Percentiles rank a stretch among this genome's conserved stretches.
phyloP scores from a whole-genome alignment of 2,329 filamentous ascomycete genomes.

The Gaeumannomyces tritici region DNA sequence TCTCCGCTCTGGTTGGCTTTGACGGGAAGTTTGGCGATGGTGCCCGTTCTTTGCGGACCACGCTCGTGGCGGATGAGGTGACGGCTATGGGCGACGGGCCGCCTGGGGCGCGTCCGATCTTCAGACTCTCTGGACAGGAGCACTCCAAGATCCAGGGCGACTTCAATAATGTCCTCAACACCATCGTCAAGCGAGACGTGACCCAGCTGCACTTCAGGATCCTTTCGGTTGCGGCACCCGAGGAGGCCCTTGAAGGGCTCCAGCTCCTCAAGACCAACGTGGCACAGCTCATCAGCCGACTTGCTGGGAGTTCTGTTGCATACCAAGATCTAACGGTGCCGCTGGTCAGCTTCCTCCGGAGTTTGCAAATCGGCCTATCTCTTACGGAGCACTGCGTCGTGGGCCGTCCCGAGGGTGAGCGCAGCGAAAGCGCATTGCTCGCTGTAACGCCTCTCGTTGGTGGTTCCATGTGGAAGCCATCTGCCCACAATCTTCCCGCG shows the following conservation, averaged over 20 bases:
- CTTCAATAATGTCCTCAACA: constrained; percentile 65
- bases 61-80: constrained; percentile 54
- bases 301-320: constrained; percentile 60
- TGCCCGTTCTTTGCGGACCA: constrained; percentile 54
- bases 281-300: constrained; percentile 58
- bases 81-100: constrained; percentile 45
- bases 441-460: constrained; percentile 46
- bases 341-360: constrained; percentile 68
- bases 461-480: constrained; percentile 22
- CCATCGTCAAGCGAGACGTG: constrained; percentile 41
- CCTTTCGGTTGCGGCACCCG: background rate
- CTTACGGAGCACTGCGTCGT: constrained; percentile 34
- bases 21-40: constrained; percentile 61
- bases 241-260: constrained; percentile 30
- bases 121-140: constrained; percentile 59
- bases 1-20: constrained; percentile 54
- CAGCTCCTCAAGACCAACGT: constrained; percentile 47
- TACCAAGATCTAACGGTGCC: constrained; percentile 83
- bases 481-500: constrained; percentile 10
- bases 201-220: background rate
- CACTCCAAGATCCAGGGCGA: constrained; percentile 69
- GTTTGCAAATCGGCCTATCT: constrained; percentile 66
- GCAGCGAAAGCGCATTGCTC: constrained; percentile 25
- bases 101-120: constrained; percentile 47
- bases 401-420: background rate